phyloP scores from a whole-genome alignment of 305 asterid genomes.

The Fraxinus greggii region DNA sequence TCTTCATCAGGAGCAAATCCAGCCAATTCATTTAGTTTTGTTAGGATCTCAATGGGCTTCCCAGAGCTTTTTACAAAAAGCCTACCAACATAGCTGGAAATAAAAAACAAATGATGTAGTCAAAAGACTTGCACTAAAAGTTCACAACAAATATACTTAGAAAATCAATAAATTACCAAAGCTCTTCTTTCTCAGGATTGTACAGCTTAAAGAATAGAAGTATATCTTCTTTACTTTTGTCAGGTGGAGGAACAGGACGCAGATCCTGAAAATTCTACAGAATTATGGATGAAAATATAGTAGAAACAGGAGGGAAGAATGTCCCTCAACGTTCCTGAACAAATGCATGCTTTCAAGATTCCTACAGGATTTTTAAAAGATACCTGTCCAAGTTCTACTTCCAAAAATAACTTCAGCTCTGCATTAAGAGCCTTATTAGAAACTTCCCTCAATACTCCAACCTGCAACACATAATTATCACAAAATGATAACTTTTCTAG shows the following conservation, averaged over 20 bases:
- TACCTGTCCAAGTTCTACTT: conserved; percentile 58
- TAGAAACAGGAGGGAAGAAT: conserved; percentile 6
- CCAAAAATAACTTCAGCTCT: conserved; percentile 65
- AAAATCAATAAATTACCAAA: conserved; percentile 33
- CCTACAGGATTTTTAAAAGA: not conserved
- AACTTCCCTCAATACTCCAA: conserved; percentile 60
- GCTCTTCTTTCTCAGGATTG: conserved; percentile 68
- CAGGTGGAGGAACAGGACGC: conserved; percentile 45
- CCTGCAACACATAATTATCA: conserved; percentile 40
- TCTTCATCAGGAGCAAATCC: conserved; percentile 39
- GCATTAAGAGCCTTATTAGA: conserved; percentile 56
- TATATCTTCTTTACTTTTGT: conserved; percentile 55
- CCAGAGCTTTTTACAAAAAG: conserved; percentile 38
- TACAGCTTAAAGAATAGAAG: conserved; percentile 61
- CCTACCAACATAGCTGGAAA: conserved; percentile 38
- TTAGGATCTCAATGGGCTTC: conserved; percentile 35
- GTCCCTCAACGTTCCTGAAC: conserved; percentile 2
- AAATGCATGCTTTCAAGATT: conserved; percentile 10
- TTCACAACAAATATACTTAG: not conserved
- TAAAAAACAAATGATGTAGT: not conserved
- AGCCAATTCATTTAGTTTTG: conserved; percentile 35
- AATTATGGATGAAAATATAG: conserved; percentile 11
- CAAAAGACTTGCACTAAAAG: not conserved
- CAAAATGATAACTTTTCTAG: not conserved
- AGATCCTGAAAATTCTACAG: conserved; percentile 43